A percentile compares a stretch with the other conserved stretches of the same genome.
Evolutionary conservation across 2,329 filamentous ascomycete genomes (phyloP).

Genomic region (Arthrobotrys musiformis): DNA sequence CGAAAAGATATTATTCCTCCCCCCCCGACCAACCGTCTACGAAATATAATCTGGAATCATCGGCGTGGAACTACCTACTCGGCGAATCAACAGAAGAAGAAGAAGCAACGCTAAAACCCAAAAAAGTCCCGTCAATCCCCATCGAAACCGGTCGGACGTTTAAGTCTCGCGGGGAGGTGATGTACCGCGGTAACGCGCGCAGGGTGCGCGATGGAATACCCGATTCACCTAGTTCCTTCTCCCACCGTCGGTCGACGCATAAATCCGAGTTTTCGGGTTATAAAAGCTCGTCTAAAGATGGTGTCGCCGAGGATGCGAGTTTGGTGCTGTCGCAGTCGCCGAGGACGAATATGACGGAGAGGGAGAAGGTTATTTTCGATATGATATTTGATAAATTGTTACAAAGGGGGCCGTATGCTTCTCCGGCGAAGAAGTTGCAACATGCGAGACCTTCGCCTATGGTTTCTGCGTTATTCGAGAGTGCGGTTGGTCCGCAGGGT

Average conservation of each 20-base stretch:
- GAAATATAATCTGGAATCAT: slow-evolving; percentile 9
- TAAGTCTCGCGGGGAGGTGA: too few relatives aligned
- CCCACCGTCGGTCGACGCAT: neutral
- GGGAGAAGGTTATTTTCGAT: slow-evolving; percentile 48
- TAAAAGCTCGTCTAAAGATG: neutral
- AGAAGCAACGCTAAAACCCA: neutral
- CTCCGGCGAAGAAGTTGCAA: slow-evolving; percentile 7
- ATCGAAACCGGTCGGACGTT: too few relatives aligned
- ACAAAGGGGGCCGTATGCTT: neutral
- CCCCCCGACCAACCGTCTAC: neutral
- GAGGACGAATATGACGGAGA: slow-evolving; percentile 31
- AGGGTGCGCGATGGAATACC: neutral
- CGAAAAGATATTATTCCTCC: slow-evolving; percentile 8
- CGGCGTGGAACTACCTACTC: slow-evolving; percentile 2
- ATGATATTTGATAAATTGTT: slow-evolving; percentile 41
- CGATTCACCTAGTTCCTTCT: neutral
- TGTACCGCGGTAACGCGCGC: neutral
- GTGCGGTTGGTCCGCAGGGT: slow-evolving; percentile 57
- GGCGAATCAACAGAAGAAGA: slow-evolving; percentile 19
- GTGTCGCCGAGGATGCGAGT: slow-evolving; percentile 19
- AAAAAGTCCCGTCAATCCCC: too few relatives aligned
- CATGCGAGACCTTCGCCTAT: slow-evolving; percentile 39
- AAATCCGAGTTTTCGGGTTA: neutral
- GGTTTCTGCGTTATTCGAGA: slow-evolving; percentile 57
- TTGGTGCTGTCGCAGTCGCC: neutral